Evolutionary conservation across 495 filamentous ascomycete species (phyloP).

Genomic region (Pseudevernia furfuracea): DNA sequence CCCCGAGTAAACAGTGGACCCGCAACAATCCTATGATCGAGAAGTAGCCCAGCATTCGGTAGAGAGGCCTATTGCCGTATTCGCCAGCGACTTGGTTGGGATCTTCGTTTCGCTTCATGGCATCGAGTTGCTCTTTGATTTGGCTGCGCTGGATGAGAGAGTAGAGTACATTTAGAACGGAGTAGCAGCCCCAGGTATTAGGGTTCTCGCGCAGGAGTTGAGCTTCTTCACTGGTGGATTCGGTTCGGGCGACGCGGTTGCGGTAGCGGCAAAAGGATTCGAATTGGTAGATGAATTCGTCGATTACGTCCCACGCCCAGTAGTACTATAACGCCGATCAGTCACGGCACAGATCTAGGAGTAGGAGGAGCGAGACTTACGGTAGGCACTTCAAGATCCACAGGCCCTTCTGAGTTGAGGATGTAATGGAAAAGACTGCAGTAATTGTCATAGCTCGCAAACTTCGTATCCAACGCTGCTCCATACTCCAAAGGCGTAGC

Average conservation of each 20-base stretch:
- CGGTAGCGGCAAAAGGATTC: constrained; percentile 98
- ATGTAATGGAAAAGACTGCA: constrained; percentile 99
- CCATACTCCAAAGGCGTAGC: constrained; percentile 93
- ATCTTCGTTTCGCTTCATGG: constrained; percentile 91
- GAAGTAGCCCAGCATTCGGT: constrained; percentile 98
- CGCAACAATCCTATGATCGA: constrained; percentile 95
- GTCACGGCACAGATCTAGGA: constrained; percentile 18
- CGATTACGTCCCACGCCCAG: constrained; percentile 99
- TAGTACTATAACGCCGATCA: constrained; percentile 58
- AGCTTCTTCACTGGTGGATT: constrained; percentile 80
- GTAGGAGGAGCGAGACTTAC: constrained; percentile 38
- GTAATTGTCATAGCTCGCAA: constrained; percentile 97
- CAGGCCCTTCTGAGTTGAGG: constrained; percentile 94
- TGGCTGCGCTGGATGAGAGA: constrained; percentile 96
- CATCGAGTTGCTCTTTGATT: constrained; percentile 91
- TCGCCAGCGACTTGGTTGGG: constrained; percentile 77
- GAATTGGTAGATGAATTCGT: constrained; percentile 99
- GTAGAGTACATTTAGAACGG: constrained; percentile 97
- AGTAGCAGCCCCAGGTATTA: constrained; percentile 99
- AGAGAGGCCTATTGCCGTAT: constrained; percentile 84
- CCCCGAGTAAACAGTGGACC: constrained; percentile 91
- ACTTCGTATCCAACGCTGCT: constrained; percentile 85
- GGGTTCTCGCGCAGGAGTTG: constrained; percentile 87
- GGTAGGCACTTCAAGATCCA: constrained; percentile 91
- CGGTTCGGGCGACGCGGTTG: constrained; percentile 77